Conservation (phyloP, 371 early-diverging fungal genomes). For the Mucor racemosus region DNA sequence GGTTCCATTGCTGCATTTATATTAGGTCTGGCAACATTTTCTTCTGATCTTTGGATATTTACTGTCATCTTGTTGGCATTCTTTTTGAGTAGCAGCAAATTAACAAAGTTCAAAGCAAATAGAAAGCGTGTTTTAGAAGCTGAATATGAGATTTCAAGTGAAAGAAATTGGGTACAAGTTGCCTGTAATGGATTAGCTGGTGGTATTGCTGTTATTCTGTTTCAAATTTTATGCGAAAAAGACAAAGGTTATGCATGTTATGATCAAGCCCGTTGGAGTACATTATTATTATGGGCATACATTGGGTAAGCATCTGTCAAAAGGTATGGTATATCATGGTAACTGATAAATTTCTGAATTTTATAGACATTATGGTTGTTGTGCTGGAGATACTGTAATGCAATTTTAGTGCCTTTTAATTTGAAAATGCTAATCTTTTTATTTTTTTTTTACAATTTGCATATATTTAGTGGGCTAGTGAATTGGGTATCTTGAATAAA, state of each 20-base stretch:
- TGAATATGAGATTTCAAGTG: conserved; percentile 47
- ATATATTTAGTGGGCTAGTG: conserved; percentile 77
- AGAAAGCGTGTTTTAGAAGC: conserved; percentile 74
- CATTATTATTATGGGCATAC: conserved; percentile 56
- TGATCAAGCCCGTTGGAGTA: conserved; percentile 37
- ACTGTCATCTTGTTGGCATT: conserved; percentile 72
- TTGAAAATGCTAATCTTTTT: no score
- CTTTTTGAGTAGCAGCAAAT: conserved; percentile 71
- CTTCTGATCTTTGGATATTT: conserved; percentile 63
- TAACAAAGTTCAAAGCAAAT: conserved; percentile 82
- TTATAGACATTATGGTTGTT: conserved; percentile 79
- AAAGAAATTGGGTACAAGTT: conserved; percentile 78
- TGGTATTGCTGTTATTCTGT: conserved; percentile 63
- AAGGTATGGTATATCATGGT: no score
- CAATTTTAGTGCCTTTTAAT: background rate
- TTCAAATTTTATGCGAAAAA: conserved; percentile 53
- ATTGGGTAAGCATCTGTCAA: no score
- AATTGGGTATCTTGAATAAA: conserved; percentile 79
- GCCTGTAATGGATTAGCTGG: conserved; percentile 82
- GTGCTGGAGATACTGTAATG: conserved; percentile 85
- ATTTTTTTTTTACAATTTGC: no score
- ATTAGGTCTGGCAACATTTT: conserved; percentile 77
- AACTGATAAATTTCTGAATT: no score
- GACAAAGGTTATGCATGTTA: conserved; percentile 27
- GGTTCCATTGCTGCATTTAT: conserved; percentile 79